phyloP scores from a whole-genome alignment of 2,329 filamentous ascomycete species.

The Fusarium annulatum region DNA sequence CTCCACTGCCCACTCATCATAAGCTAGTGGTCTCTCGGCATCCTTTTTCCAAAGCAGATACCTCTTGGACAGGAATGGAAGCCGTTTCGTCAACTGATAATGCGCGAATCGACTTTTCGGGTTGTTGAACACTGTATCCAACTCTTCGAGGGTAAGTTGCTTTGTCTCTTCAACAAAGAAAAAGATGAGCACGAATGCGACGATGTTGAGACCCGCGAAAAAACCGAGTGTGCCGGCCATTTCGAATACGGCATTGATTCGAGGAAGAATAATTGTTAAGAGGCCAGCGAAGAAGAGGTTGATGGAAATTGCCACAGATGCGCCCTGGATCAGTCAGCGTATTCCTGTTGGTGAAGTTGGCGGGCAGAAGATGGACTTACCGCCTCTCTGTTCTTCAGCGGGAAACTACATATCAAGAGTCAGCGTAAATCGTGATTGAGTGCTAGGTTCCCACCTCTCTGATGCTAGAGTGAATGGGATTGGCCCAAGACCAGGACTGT shows the following conservation, averaged over 20 bases:
- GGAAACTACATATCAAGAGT: constrained; percentile 51
- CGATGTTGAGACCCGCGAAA: constrained; percentile 58
- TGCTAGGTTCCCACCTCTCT: constrained; percentile 44
- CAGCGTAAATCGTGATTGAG: accelerated
- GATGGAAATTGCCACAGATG: constrained; percentile 59
- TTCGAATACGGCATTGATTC: constrained; percentile 39
- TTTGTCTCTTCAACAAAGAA: constrained; percentile 61
- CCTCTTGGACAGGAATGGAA: constrained; percentile 50
- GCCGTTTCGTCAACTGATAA: constrained; percentile 49
- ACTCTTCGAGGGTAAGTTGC: constrained; percentile 58
- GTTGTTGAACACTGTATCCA: constrained; percentile 39
- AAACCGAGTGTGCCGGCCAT: constrained; percentile 53
- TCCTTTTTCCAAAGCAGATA: background rate
- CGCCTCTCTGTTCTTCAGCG: constrained; percentile 60
- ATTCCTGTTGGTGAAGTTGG: accelerated
- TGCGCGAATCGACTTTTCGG: constrained; percentile 53
- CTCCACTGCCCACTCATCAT: constrained; percentile 13
- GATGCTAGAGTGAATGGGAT: constrained; percentile 63
- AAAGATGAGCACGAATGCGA: constrained; percentile 59
- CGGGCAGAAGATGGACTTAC: constrained; percentile 23
- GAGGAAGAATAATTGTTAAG: constrained; percentile 56
- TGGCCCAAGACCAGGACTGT: constrained; percentile 56
- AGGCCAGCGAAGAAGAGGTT: constrained; percentile 61
- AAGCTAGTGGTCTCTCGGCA: background rate
- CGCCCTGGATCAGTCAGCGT: constrained; percentile 50